phyloP scores from a whole-genome alignment of 345 rosid genomes.

The Brassica juncea region DNA sequence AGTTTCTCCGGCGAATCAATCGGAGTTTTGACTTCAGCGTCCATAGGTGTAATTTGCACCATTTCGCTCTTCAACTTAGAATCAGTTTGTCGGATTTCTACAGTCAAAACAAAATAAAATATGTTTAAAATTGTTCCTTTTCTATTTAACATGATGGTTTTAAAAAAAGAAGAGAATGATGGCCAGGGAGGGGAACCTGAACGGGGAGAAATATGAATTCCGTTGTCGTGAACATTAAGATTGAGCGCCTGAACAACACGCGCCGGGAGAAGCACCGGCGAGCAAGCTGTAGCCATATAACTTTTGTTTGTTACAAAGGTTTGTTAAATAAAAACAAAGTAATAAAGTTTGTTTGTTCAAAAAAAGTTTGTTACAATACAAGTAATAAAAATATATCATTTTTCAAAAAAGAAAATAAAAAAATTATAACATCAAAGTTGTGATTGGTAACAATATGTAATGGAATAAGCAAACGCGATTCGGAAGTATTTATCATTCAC shows the following conservation, averaged over 20 bases:
- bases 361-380: background rate
- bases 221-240: slow-evolving; percentile 48
- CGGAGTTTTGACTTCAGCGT: slow-evolving; percentile 11
- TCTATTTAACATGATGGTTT: background rate
- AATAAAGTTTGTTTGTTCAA: no score
- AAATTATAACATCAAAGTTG: no score
- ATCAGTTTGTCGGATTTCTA: slow-evolving; percentile 35
- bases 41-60: slow-evolving; percentile 3
- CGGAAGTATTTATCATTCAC: no score
- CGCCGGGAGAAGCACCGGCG: slow-evolving; percentile 61
- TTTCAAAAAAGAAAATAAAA: no score
- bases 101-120: background rate
- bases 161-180: background rate
- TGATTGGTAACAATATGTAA: no score
- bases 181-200: slow-evolving; percentile 15
- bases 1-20: slow-evolving; percentile 57
- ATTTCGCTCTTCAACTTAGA: slow-evolving; percentile 29
- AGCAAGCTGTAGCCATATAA: slow-evolving; percentile 44
- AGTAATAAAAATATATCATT: no score
- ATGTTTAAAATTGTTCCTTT: slow-evolving; percentile 23
- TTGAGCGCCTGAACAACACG: slow-evolving; percentile 65
- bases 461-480: no score
- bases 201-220: slow-evolving; percentile 50
- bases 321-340: background rate
- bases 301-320: background rate